Base-by-base conservation (phyloP, 352 stramenopile species). In the Phytophthora sansomeana region DNA sequence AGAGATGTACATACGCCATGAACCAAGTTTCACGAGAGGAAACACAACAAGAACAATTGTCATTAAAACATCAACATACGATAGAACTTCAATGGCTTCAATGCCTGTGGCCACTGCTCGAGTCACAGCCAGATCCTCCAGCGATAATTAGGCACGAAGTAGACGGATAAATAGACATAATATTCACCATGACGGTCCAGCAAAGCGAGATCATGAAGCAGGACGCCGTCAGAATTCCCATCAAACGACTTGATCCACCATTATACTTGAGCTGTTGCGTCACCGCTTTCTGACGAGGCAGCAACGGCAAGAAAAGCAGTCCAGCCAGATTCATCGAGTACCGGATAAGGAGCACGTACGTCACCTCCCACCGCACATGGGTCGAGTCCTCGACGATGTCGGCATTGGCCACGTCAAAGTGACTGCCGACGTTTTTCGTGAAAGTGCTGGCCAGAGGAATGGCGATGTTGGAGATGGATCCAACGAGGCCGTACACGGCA, bases 281-380 rank as follows among this genome's bases (percentile, higher is more conserved):
- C 19, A 80, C 67, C 8, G 72, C 75, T 44, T 85, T 85, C 52
- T 89, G 75, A 17, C 44, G 44, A 38, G 80, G 77, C 36, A 89
- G 29, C 32, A 86, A 33, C 5, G 65, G 57, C 30, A 89, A 35
- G 38, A 80, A 83, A 32, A 72, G 24, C 19, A 69, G 26, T 33
- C 32, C 56, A 24, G 78, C 52, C 21, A 76, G 49, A 16, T 76
- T 76, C 39, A 80, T 61, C 6, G 52, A 29, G 56, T 80, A 81
- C 13, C 62, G 64, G 42, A 89, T 82, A 2, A 85, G n/a, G 5
- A 83, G 32, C 13, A 77, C 46, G 47, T 81, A 80, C 14, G 80
- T 81, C 33, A 85, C 65, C 6, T 89, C 62, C 63, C 63, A 72
- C 11, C 79, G 70, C n/a, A 74, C 68, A 5, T 64, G 44, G 26